phyloP scores from a whole-genome alignment of 176 grass and related monocot genomes.

The Tuctoria greenei region DNA sequence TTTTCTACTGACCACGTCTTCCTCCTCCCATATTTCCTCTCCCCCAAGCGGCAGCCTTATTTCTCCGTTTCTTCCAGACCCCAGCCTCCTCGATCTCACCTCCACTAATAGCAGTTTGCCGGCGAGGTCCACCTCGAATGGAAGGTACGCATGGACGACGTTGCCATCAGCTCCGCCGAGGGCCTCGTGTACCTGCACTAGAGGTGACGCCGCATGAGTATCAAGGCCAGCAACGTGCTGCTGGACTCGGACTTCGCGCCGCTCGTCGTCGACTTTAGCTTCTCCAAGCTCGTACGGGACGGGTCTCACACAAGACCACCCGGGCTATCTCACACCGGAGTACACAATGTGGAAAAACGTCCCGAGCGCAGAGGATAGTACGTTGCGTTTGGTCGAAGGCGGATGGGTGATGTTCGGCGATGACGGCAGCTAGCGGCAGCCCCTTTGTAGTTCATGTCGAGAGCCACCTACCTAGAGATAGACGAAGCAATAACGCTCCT shows the following conservation, averaged over 20 bases:
- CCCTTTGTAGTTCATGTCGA: too few species aligned
- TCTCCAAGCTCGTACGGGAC: conserved; percentile 63
- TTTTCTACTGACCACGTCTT: too few species aligned
- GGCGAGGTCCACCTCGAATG: conserved; percentile 44
- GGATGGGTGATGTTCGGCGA: too few species aligned
- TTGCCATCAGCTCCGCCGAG: conserved; percentile 50
- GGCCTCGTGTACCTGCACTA: conserved; percentile 66
- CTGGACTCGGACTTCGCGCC: conserved; percentile 53
- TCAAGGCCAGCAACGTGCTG: conserved; percentile 70
- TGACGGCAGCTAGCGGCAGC: too few species aligned
- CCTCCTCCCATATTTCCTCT: too few species aligned
- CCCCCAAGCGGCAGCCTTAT: too few species aligned
- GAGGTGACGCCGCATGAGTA: conserved; percentile 56
- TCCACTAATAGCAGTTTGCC: conserved; percentile 63
- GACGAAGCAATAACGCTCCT: too few species aligned
- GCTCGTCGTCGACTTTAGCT: conserved; percentile 66
- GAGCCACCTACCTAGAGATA: too few species aligned
- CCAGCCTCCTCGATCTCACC: conserved; percentile 61
- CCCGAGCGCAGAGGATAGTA: too few species aligned
- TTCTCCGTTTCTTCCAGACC: too few species aligned
- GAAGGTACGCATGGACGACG: conserved; percentile 27
- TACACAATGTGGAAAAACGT: conserved; percentile 74
- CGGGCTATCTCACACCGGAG: conserved; percentile 33
- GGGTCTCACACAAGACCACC: conserved; percentile 74
- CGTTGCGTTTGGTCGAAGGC: too few species aligned